A percentile compares a stretch with the other conserved stretches of the same genome.
Evolutionary conservation across 768 basidiomycete species (phyloP).

Genomic region (Suillus hirtellus): DNA sequence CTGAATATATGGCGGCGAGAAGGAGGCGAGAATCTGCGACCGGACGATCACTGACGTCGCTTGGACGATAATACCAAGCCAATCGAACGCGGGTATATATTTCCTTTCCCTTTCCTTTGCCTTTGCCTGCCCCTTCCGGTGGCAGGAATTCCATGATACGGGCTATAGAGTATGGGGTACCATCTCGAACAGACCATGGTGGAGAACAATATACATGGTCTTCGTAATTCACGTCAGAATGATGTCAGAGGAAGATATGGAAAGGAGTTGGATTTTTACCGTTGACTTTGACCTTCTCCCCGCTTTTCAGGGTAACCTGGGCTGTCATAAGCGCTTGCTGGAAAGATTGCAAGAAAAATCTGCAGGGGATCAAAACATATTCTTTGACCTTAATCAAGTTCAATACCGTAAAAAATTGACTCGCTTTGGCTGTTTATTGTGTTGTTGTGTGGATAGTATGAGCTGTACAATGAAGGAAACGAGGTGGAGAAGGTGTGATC

Average conservation of each 20-base stretch:
- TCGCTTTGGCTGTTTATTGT: slow-evolving; percentile 20
- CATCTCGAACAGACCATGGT: slow-evolving; percentile 88
- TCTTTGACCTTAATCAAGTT: slow-evolving; percentile 1
- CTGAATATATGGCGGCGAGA: slow-evolving; percentile 94
- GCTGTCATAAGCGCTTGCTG: slow-evolving; percentile 25
- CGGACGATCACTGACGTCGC: slow-evolving; percentile 91
- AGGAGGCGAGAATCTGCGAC: slow-evolving; percentile 90
- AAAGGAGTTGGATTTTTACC: slow-evolving; percentile 50
- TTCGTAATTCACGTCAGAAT: slow-evolving; percentile 42
- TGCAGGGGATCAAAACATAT: slow-evolving; percentile 9
- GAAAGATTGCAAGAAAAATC: slow-evolving; percentile 32
- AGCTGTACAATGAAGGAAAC: slow-evolving; percentile 34
- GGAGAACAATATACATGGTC: slow-evolving; percentile 98
- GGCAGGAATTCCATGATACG: slow-evolving; percentile 97
- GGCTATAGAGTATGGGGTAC: slow-evolving; percentile 93
- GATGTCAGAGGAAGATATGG: slow-evolving; percentile 19
- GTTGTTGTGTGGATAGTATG: slow-evolving; percentile 24
- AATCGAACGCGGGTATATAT: slow-evolving; percentile 82
- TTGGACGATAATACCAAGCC: slow-evolving; percentile 95
- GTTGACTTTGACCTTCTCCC: slow-evolving; percentile 83
- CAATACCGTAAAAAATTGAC: slow-evolving; percentile 22
- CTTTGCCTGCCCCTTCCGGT: slow-evolving; percentile 69
- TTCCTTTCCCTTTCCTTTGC: slow-evolving; percentile 65
- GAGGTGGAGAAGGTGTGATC: slow-evolving; percentile 37
- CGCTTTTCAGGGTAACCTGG: slow-evolving; percentile 69